Evolutionary conservation across 495 filamentous ascomycete species (phyloP).

Genomic region (Penicillium robsamsonii): DNA sequence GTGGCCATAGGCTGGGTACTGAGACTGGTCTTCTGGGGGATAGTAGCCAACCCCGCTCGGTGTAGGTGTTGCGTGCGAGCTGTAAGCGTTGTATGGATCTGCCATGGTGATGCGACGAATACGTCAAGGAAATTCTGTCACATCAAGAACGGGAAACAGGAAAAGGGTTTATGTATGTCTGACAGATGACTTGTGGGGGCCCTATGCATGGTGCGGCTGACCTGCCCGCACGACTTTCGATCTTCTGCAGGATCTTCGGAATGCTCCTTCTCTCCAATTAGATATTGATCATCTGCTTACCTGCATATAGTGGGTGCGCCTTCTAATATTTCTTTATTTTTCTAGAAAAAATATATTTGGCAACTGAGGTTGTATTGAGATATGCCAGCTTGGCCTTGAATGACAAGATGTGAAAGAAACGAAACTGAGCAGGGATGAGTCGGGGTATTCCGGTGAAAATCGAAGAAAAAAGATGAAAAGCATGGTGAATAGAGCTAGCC

Average conservation of each 20-base stretch:
- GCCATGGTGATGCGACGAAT: slow-evolving; percentile 37
- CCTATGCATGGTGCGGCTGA: slow-evolving; percentile 29
- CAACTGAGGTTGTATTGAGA: slow-evolving; percentile 15
- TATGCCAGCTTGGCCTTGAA: slow-evolving; percentile 21
- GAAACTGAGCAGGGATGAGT: slow-evolving; percentile 20
- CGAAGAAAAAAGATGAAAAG: slow-evolving; percentile 12
- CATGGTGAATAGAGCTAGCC: slow-evolving; percentile 18
- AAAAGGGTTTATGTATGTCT: slow-evolving; percentile 1
- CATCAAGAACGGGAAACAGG: background rate
- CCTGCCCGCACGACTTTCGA: slow-evolving; percentile 28
- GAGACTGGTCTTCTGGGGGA: slow-evolving; percentile 23
- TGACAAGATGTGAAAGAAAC: slow-evolving; percentile 9
- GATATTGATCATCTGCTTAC: background rate
- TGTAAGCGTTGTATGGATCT: slow-evolving; percentile 49
- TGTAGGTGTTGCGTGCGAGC: slow-evolving; percentile 25
- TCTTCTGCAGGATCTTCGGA: slow-evolving; percentile 10
- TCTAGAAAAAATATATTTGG: slow-evolving; percentile 7
- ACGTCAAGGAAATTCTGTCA: background rate
- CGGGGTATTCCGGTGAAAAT: slow-evolving; percentile 30
- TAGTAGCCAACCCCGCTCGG: slow-evolving; percentile 32
- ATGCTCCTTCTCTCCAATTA: slow-evolving; percentile 25
- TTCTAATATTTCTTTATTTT: background rate
- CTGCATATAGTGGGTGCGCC: background rate
- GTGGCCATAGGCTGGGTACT: slow-evolving; percentile 11
- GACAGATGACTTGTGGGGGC: slow-evolving; percentile 12